Evolutionary conservation across 306 rosid genomes (phyloP).

Genomic region (Leucaena leucocephala): DNA sequence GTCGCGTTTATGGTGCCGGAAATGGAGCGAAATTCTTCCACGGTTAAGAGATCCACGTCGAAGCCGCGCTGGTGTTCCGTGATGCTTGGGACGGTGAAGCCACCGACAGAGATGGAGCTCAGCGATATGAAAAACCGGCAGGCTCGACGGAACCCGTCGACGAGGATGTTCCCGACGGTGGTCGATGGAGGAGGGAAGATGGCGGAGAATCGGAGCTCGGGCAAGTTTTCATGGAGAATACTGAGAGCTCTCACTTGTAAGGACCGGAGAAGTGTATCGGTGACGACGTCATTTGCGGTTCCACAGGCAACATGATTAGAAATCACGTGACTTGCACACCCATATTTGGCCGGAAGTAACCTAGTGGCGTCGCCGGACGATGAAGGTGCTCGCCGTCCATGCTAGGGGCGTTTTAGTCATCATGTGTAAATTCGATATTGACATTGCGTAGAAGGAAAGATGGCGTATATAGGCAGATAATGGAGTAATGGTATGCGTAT

Average conservation of each 20-base stretch:
- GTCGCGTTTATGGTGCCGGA: constrained; percentile 36
- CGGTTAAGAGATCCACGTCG: constrained; percentile 34
- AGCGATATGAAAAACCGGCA: constrained; percentile 74
- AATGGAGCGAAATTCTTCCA: constrained; percentile 45
- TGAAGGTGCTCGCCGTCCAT: neutral
- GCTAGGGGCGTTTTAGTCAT: constrained; percentile 43
- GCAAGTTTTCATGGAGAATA: constrained; percentile 73
- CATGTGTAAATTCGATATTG: neutral
- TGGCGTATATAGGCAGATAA: constrained; percentile 47
- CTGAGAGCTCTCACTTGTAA: constrained; percentile 82
- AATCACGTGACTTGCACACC: constrained; percentile 39
- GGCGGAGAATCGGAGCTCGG: constrained; percentile 51
- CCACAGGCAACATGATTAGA: constrained; percentile 41
- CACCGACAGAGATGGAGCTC: constrained; percentile 83
- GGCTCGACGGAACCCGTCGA: constrained; percentile 53
- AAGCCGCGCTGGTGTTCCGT: constrained; percentile 71
- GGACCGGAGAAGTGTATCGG: constrained; percentile 67
- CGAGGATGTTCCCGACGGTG: constrained; percentile 38
- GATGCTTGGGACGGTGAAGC: constrained; percentile 70
- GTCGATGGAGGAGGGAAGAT: constrained; percentile 35
- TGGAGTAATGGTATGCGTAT: neutral
- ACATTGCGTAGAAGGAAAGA: constrained; percentile 57
- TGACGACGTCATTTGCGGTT: constrained; percentile 60
- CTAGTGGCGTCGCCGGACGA: constrained; percentile 9
- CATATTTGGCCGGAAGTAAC: neutral